A percentile compares a stretch with the other conserved stretches of the same genome.
Conservation (phyloP, 1,284 basidiomycete species). For the Malassezia yamatoensis region DNA sequence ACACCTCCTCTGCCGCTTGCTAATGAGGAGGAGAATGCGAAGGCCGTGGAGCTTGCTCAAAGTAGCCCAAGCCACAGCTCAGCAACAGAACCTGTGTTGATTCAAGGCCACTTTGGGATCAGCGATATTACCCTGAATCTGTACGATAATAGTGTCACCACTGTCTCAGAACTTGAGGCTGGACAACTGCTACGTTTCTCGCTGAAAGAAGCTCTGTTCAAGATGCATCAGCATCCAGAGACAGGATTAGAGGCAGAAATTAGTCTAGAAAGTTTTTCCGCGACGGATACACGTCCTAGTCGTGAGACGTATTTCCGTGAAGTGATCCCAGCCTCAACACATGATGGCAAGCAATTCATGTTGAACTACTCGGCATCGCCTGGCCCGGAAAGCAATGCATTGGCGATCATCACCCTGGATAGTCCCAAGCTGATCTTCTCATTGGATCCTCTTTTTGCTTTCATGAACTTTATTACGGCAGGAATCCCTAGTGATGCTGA, state of each 20-base stretch:
- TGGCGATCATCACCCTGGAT: constrained; percentile 79
- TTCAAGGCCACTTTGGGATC: constrained; percentile 3
- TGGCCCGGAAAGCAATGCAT: constrained; percentile 55
- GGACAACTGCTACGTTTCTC: constrained; percentile 39
- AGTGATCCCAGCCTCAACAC: constrained; percentile 81
- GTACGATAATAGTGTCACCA: constrained; percentile 1
- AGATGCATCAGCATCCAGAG: constrained; percentile 73
- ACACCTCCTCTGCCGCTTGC: background rate
- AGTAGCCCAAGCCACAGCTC: background rate
- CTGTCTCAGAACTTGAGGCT: background rate
- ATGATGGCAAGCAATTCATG: constrained; percentile 90
- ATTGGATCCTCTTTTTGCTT: constrained; percentile 77
- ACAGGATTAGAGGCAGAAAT: constrained; percentile 77
- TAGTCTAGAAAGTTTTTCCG: constrained; percentile 76
- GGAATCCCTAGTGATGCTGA: background rate
- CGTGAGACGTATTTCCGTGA: constrained; percentile 74
- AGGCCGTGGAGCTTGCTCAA: background rate
- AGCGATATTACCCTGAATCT: constrained; percentile 4
- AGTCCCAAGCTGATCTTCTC: constrained; percentile 89
- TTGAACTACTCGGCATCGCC: constrained; percentile 69
- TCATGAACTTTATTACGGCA: constrained; percentile 66
- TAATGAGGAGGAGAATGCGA: background rate
- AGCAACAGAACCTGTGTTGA: background rate
- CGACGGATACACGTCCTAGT: constrained; percentile 75
- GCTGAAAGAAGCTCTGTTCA: constrained; percentile 69